Evolutionary conservation across 2,329 filamentous ascomycete genomes (phyloP), one percentile per base, ranked within the genome.

Genomic region (Colletotrichum viniferum): DNA sequence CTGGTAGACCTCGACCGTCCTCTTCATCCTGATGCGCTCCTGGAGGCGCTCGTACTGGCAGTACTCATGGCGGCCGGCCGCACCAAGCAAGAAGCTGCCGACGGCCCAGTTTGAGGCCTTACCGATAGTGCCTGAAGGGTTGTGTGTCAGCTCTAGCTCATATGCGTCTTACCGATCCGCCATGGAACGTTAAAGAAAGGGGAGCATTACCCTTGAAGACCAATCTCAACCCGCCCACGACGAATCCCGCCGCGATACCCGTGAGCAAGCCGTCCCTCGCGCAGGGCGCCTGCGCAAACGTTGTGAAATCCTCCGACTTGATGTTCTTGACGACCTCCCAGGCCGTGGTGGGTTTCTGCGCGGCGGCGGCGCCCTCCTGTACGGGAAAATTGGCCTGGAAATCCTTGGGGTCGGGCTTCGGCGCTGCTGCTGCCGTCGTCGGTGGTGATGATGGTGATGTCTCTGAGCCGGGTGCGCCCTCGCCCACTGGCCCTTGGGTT

Each of bases 101-200:
- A 97, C 95, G 0, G 95, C 96, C 94, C 95, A 98, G 81, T 97
- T 97, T 43, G 94, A 93, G 1, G 94, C 92, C 80, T 90, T 91
- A 71, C 89, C 90, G 76, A 95, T 65, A 26, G 66, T 72, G 68
- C 58, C 76, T 77, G 24, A 5, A 2, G 4, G 1, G 18, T 16
- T 67, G 78, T 58, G 16, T 7, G 38, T 64, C n/a, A 52, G 43
- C 43, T 52, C 43, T 13, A 21, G 43, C n/a, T 52, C 43, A 52
- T 52, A 13, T 21, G 12, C 43, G n/a, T 52, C 43, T 52, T 7
- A 21, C 43, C 10, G n/a, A 13, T 21, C 10, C 10, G n/a, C 2
- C n/a, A 21, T 52, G n/a, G 0, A 2, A 21, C 12, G 3, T n/a
- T 0, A 48, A 18, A 16, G 36, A 38, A 26, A 12, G 56, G 16